Evolutionary conservation across 768 basidiomycete species (phyloP).

Genomic region (Russula compacta): DNA sequence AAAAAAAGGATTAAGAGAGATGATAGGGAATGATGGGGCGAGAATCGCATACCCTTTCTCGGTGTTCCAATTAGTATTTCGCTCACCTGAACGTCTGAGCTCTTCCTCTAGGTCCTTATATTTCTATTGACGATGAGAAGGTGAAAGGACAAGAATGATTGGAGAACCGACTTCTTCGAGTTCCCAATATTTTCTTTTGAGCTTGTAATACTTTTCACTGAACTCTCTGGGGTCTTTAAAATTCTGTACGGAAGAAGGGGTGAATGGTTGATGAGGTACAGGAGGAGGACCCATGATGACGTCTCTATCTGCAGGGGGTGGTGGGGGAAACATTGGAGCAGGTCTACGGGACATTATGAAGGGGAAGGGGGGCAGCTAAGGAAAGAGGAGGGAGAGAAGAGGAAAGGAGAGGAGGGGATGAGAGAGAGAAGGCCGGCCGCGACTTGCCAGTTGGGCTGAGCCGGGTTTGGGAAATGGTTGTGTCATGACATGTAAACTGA

Average conservation of each 20-base stretch:
- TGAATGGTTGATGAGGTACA: constrained; percentile 28
- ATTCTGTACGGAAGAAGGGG: constrained; percentile 25
- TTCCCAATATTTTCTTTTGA: constrained; percentile 59
- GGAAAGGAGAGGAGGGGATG: constrained; percentile 19
- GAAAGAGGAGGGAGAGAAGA: constrained; percentile 18
- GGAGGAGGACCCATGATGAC: constrained; percentile 44
- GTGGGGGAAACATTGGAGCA: constrained; percentile 19
- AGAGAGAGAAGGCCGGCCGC: constrained; percentile 13
- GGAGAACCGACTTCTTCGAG: constrained; percentile 49
- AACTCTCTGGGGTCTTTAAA: constrained; percentile 37
- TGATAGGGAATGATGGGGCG: constrained; percentile 1
- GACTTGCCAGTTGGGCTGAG: constrained; percentile 22
- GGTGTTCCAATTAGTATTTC: constrained; percentile 50
- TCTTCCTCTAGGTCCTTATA: constrained; percentile 51
- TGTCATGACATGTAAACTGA: constrained; percentile 16
- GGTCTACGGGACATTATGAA: constrained; percentile 11
- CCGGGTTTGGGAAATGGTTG: constrained; percentile 17
- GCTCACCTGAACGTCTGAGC: constrained; percentile 51
- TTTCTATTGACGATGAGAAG: constrained; percentile 32
- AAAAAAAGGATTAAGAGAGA: constrained; percentile 11
- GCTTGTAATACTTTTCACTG: constrained; percentile 52
- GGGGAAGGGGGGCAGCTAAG: background rate
- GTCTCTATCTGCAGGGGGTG: constrained; percentile 37
- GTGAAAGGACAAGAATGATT: background rate
- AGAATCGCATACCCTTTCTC: constrained; percentile 48